A percentile compares a stretch with the other conserved stretches of the same genome.
Evolutionary conservation across 164 flowering plant genomes (phyloP).

Genomic region (Dillenia suffruticosa): DNA sequence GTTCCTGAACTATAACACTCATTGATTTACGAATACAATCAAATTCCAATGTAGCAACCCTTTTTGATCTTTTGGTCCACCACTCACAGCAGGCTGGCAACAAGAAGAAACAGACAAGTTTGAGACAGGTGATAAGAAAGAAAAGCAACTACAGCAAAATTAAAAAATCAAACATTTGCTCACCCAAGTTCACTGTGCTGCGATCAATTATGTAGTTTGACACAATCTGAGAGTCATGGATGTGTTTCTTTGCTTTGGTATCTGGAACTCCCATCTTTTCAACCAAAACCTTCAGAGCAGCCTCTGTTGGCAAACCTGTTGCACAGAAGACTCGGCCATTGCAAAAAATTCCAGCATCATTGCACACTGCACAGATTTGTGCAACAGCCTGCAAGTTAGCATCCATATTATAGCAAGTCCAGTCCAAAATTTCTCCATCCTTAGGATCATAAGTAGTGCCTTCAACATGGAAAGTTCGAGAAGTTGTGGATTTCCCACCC

Average conservation of each 20-base stretch:
- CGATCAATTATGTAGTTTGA: constrained; percentile 59
- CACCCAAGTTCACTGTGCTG: constrained; percentile 62
- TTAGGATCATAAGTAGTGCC: constrained; percentile 92
- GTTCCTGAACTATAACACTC: constrained; percentile 74
- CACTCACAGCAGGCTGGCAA: constrained; percentile 70
- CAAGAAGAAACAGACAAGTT: constrained; percentile 9
- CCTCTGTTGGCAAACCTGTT: constrained; percentile 92
- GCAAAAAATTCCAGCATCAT: constrained; percentile 77
- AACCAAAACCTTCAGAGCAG: constrained; percentile 93
- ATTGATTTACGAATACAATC: constrained; percentile 86
- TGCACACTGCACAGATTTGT: constrained; percentile 84
- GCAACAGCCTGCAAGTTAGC: constrained; percentile 77
- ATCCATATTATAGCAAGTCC: constrained; percentile 81
- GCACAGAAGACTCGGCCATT: constrained; percentile 66
- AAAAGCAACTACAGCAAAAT: neutral
- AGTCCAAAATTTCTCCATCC: constrained; percentile 82
- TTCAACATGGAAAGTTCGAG: constrained; percentile 59
- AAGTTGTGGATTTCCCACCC: constrained; percentile 61
- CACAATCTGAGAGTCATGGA: constrained; percentile 53
- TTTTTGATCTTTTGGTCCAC: constrained; percentile 72
- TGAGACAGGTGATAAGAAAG: neutral
- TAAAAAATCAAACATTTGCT: constrained; percentile 17
- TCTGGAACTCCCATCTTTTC: constrained; percentile 98
- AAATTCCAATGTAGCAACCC: constrained; percentile 78
- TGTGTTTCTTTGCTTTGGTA: constrained; percentile 54